Percentiles rank a stretch among this genome's conserved stretches.
Conservation (phyloP, 768 basidiomycete species). For the Tricholoma sp. region DNA sequence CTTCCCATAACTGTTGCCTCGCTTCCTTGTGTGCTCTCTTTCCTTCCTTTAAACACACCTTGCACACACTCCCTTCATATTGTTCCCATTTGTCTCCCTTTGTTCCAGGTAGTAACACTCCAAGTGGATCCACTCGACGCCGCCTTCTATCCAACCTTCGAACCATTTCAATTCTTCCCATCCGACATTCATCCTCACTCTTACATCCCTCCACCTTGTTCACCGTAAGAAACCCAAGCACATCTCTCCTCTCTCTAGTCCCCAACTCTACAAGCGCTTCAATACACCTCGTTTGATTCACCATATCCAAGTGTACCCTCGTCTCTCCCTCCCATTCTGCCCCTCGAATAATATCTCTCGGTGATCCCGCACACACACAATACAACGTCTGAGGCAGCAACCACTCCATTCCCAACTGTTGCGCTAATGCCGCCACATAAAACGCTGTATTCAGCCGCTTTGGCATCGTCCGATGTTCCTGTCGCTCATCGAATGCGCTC, state of each 20-base stretch:
- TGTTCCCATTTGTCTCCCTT: not conserved
- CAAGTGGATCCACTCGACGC: not conserved
- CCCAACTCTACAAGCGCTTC: conserved; percentile 1
- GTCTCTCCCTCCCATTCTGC: conserved; percentile 22
- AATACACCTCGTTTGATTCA: conserved; percentile 3
- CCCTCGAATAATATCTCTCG: conserved; percentile 30
- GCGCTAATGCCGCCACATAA: conserved; percentile 27
- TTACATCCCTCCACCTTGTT: not conserved
- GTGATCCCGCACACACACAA: conserved; percentile 31
- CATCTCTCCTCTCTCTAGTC: not conserved
- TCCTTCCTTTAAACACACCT: not conserved
- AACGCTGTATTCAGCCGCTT: conserved; percentile 35
- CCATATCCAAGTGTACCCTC: not conserved
- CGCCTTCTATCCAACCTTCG: not conserved
- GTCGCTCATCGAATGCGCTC: conserved; percentile 27
- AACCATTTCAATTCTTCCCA: not conserved
- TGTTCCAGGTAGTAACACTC: not conserved
- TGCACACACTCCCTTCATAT: not conserved
- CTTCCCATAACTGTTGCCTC: conserved; percentile 3
- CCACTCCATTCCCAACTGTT: conserved; percentile 30
- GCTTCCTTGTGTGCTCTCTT: not conserved
- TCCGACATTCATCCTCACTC: not conserved
- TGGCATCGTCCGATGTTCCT: conserved; percentile 29
- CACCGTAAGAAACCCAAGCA: conserved; percentile 1
- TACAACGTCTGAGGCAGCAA: conserved; percentile 32